These are phyloP conservation scores for Candida ficus DNA, from an alignment of 805 yeast species.

Conservation along the genomic window DNA sequence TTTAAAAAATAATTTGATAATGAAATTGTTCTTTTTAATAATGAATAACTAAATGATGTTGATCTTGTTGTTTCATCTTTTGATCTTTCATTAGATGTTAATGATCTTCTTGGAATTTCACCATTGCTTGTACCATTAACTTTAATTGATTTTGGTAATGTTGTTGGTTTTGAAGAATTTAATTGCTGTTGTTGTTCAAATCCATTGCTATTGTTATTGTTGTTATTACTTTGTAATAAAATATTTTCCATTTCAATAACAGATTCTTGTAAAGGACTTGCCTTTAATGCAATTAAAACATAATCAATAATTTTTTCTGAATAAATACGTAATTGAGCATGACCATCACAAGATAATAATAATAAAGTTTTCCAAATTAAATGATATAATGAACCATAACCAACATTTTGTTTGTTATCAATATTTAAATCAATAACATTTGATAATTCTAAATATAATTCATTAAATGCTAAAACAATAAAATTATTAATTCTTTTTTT, in stretches of 20 bases:
- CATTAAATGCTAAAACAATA: constrained; percentile 80
- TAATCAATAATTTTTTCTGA: constrained; percentile 76
- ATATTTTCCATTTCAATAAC: constrained; percentile 64
- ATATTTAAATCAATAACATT: constrained; percentile 38
- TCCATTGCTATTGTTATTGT: constrained; percentile 7
- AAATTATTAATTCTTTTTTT: constrained; percentile 67
- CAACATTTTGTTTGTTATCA: constrained; percentile 63
- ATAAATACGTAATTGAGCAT: constrained; percentile 64
- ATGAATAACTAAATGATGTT: constrained; percentile 10
- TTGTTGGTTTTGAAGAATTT: constrained; percentile 25
- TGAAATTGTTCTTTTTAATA: constrained; percentile 24
- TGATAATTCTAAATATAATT: constrained; percentile 68
- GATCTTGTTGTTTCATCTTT: constrained; percentile 6
- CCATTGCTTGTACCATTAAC: constrained; percentile 26
- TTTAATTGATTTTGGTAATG: constrained; percentile 31
- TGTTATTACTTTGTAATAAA: constrained; percentile 43
- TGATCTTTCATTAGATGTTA: constrained; percentile 7
- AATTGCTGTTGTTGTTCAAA: constrained; percentile 18
- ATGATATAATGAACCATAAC: constrained; percentile 81
- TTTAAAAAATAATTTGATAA: constrained; percentile 26
- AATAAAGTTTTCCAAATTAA: constrained; percentile 85
- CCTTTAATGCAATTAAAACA: constrained; percentile 51
- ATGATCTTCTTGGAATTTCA: constrained; percentile 13
- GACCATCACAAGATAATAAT: constrained; percentile 83
- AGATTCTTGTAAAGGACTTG: constrained; percentile 55